These are phyloP conservation scores for Thielaviopsis euricoi DNA, from an alignment of 2,329 filamentous ascomycete genomes.

Conservation along the genomic window DNA sequence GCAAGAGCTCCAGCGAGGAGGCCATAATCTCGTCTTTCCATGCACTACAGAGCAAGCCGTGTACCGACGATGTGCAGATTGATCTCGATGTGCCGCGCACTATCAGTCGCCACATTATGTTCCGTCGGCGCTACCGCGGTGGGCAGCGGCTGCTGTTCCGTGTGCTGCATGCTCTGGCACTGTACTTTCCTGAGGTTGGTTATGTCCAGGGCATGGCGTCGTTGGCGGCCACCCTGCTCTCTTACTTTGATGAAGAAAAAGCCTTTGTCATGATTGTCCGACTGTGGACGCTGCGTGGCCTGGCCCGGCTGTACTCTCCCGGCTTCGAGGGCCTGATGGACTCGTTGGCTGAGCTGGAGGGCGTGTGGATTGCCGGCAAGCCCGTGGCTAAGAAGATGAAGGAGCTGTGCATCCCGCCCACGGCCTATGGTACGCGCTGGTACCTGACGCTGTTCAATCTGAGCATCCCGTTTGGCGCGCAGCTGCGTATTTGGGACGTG, in stretches of 20 bases:
- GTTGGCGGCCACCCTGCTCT: constrained; percentile 77
- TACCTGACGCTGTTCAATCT: constrained; percentile 97
- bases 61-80: constrained; percentile 88
- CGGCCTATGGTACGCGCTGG: constrained; percentile 92
- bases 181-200: constrained; percentile 80
- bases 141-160: constrained; percentile 85
- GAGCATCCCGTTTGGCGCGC: constrained; percentile 82
- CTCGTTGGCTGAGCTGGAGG: constrained; percentile 71
- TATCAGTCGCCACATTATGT: constrained; percentile 95
- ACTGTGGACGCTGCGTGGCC: constrained; percentile 74
- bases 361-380: constrained; percentile 60
- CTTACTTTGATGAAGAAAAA: constrained; percentile 91
- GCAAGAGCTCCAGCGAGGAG: constrained; percentile 46
- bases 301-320: constrained; percentile 67
- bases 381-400: constrained; percentile 65
- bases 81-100: constrained; percentile 93
- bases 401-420: constrained; percentile 66
- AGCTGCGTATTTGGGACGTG: constrained; percentile 92
- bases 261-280: constrained; percentile 95
- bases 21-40: constrained; percentile 58
- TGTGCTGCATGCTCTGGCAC: constrained; percentile 76
- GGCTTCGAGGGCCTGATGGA: constrained; percentile 80
- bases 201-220: constrained; percentile 98
- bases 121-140: constrained; percentile 75
- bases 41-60: constrained; percentile 54